Base-by-base conservation (phyloP, 2,329 filamentous ascomycete species). In the Cladosporium sphaerospermum region DNA sequence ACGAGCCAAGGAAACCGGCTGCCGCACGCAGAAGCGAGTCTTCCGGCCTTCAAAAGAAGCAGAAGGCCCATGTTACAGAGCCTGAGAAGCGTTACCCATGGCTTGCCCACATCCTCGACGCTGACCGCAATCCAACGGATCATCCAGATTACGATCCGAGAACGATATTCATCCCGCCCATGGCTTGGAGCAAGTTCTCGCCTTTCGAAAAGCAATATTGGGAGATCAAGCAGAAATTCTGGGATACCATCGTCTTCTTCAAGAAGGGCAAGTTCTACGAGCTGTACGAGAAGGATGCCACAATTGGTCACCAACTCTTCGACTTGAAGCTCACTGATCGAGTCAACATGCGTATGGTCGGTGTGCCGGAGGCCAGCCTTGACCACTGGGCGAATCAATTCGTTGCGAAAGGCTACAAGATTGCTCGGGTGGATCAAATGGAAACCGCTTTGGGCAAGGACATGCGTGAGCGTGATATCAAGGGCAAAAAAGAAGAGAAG, bases 221-320 rank as follows among this genome's bases (percentile, higher is more conserved):
- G 93, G 89, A 95, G 64, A 97, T 99, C 70, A 99, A 99, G 74
- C 88, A 91, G 69, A 96, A 96, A 62, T 88, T 95, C 60, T 97
- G 89, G 88, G 90, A 96, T 60, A 96, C 91, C 0, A 86, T 99
- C 43, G 92, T 99, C 13, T 99, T 99, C 73, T 99, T 99, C 83
- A 99, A 97, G 72, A 99, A 99, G 76, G 93, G 93, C 64, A 99
- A 99, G 64, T 99, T 99, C 71, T 99, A 96, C 67, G 93, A 99
- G 68, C 78, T 99, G 0, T 99, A 97, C 65, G 93, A 99, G 69
- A 96, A 96, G 56, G 93, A 99, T 71, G 93, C 93, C 4, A 96
- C 92, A 0, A 85, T 97, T 53, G 93, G 93, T 4, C 91, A 99
- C 67, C 93, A 97, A 68, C 78, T 96, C 13, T 99, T 99, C 63